Conservation (phyloP, 2,329 filamentous ascomycete genomes). For the Meredithiella fracta region DNA sequence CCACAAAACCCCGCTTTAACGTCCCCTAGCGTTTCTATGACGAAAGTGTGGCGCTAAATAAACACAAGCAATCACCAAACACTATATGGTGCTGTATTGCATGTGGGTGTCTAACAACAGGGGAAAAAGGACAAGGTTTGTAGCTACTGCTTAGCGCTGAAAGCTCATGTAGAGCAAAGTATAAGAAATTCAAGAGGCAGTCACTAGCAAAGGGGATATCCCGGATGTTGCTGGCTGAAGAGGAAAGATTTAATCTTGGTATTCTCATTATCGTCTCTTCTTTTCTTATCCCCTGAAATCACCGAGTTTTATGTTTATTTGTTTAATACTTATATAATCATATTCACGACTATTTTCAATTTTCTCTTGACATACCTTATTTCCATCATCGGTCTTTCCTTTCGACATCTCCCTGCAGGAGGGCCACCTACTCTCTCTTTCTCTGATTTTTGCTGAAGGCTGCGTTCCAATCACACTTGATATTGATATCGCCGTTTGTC, state of each 20-base stretch:
- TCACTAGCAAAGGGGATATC: not conserved
- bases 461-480: not conserved
- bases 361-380: not conserved
- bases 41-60: conserved; percentile 9
- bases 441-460: not conserved
- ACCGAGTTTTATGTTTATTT: no score
- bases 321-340: no score
- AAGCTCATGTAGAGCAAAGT: not conserved
- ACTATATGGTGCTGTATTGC: not conserved
- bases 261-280: not conserved
- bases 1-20: conserved; percentile 8
- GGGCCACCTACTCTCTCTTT: not conserved
- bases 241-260: not conserved
- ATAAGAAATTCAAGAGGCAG: not conserved
- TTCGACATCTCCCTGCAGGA: conserved; percentile 1
- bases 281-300: not conserved
- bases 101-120: not conserved
- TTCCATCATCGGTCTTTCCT: not conserved
- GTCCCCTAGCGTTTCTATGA: conserved; percentile 3
- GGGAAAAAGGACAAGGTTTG: not conserved
- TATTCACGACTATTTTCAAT: no score
- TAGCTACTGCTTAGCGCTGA: not conserved
- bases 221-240: not conserved
- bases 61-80: not conserved
- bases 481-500: not conserved